Base-by-base conservation (phyloP, 1,284 basidiomycete genomes). In the Puccinia novopanici region DNA sequence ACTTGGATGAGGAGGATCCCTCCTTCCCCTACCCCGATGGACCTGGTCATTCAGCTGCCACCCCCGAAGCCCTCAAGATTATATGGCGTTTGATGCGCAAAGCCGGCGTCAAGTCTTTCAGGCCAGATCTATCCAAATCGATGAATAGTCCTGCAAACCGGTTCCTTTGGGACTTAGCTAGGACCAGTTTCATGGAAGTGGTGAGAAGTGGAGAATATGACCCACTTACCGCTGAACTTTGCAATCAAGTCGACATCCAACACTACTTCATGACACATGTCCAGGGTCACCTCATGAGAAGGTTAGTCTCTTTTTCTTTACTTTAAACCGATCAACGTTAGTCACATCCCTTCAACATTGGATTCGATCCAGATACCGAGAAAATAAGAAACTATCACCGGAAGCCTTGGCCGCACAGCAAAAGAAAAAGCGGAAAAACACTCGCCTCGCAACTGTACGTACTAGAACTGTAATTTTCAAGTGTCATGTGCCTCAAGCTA, bases 141-240 rank as follows among this genome's bases (percentile, higher is more conserved):
- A 40, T 65, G 27, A 52, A 17, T 0, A 24, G 13, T 27, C 17
- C 30, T 22, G 34, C 17, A 22, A 77, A 77, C 42, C 48, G 40
- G 30, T 68, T 67, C 22, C 48, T 67, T 54, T 77, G 75, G 75
- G 54, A 54, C 34, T 57, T 77, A 19, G 45, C 75, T 8, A 40
- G 15, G 17, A 40, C 22, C 12, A 50, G 37, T 48, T 77, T 77
- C 30, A 67, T 57, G 17, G 24, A 34, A 68, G 5, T 77, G 3
- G 61, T 77, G 9, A 27, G 22, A 55, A 55, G 63, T 27, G 37
- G 52, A 22, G 63, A 77, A 70, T 77, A 77, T 57, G 30, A 55
- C 3, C 61, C 50, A 3, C 17, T 75, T 13, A 50, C 54, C n/a
- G 3, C 27, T 0, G 73, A 75, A 40, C 22, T 68, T 27, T 63